Conservation (phyloP, 306 rosid species). For the Alnus glutinosa region DNA sequence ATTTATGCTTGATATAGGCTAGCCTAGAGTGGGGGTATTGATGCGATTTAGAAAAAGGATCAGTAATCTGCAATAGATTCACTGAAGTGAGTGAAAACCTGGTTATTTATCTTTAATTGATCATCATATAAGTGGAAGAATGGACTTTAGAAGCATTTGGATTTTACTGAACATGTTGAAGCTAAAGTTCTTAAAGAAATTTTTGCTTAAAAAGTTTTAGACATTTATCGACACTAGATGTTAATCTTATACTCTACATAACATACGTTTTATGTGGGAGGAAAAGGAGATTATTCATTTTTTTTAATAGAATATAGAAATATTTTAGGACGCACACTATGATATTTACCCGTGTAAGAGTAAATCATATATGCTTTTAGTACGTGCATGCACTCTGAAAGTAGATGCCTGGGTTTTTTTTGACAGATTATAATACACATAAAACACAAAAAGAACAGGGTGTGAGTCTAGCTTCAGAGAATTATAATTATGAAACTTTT, state of each 20-base stretch:
- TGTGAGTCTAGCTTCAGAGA: not conserved
- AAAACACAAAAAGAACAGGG: not conserved
- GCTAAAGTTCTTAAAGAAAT: not conserved
- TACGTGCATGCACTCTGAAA: not conserved
- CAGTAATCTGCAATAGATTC: not conserved
- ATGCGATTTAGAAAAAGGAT: not conserved
- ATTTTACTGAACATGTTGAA: not conserved
- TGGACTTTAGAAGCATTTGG: not conserved
- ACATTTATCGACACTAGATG: not conserved
- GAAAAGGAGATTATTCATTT: not conserved
- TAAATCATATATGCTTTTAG: not conserved
- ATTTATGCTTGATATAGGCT: not conserved
- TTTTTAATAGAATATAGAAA: not conserved
- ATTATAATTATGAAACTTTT: not conserved
- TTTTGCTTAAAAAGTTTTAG: not conserved
- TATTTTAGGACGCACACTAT: too few species aligned
- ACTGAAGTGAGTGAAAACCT: not conserved
- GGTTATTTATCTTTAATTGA: not conserved
- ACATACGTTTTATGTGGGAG: not conserved
- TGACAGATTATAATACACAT: too few species aligned
- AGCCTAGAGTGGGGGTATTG: not conserved
- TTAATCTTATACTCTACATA: not conserved
- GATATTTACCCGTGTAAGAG: not conserved
- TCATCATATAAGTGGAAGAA: not conserved
- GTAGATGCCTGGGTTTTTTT: too few species aligned